These are phyloP conservation scores for Leccinum subgranulosum DNA, from an alignment of 768 basidiomycete genomes.

Conservation along the genomic window DNA sequence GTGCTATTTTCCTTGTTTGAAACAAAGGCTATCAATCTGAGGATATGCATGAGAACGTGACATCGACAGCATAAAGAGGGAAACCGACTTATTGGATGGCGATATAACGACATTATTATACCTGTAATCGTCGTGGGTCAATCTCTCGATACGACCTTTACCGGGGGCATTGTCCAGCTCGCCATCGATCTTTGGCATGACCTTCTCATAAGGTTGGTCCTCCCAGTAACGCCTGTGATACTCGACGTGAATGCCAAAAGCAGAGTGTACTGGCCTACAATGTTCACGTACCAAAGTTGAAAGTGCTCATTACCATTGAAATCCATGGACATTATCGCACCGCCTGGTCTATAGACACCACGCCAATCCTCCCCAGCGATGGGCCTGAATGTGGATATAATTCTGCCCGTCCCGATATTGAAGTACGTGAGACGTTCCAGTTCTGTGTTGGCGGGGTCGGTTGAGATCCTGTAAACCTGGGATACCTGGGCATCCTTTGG, in stretches of 20 bases:
- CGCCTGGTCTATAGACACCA: conserved; percentile 34
- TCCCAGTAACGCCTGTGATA: conserved; percentile 42
- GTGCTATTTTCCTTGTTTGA: conserved; percentile 41
- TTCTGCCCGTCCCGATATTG: conserved; percentile 37
- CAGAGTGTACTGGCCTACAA: not conserved
- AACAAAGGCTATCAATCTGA: conserved; percentile 36
- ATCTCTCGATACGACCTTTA: conserved; percentile 37
- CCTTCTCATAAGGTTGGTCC: conserved; percentile 24
- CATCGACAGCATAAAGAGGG: not conserved
- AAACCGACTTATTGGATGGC: conserved; percentile 34
- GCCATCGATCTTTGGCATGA: conserved; percentile 33
- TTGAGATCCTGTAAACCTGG: conserved; percentile 35
- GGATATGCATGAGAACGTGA: conserved; percentile 3
- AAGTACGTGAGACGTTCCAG: conserved; percentile 39
- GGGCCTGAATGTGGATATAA: conserved; percentile 29
- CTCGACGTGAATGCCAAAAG: not conserved
- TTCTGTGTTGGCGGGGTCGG: conserved; percentile 22
- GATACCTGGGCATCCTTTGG: conserved; percentile 38
- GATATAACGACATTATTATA: conserved; percentile 32
- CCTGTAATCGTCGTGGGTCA: conserved; percentile 39
- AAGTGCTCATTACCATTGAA: conserved; percentile 39
- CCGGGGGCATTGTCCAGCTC: conserved; percentile 40
- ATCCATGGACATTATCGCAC: conserved; percentile 39
- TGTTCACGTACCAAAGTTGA: conserved; percentile 36
- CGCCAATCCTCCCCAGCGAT: conserved; percentile 42